A percentile compares a stretch with the other conserved stretches of the same genome.
Evolutionary conservation across 208 protist species (phyloP).

Genomic region (Wallacemonas sp.): DNA sequence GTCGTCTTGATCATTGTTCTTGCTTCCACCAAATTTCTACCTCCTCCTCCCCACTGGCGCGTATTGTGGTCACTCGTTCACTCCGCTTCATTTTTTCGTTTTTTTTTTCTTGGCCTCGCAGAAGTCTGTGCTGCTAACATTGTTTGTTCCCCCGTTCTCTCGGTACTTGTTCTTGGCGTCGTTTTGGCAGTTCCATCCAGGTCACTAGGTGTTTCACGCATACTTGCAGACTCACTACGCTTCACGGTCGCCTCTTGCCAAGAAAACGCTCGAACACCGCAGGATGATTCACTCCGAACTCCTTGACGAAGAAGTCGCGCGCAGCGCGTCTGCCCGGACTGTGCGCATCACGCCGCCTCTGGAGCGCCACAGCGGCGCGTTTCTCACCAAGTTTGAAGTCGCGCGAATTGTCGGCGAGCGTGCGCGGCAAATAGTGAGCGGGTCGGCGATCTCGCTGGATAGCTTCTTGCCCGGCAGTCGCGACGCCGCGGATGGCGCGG

Average conservation of each 20-base stretch:
- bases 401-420: slow-evolving; percentile 81
- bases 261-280: background rate
- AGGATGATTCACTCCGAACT: slow-evolving; percentile 71
- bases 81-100: slow-evolving; percentile 25
- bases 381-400: slow-evolving; percentile 88
- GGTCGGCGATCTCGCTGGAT: slow-evolving; percentile 31
- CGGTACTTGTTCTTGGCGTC: background rate
- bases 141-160: background rate
- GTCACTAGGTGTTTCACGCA: no score
- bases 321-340: slow-evolving; percentile 24
- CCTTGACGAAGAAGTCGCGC: slow-evolving; percentile 54
- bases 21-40: no score
- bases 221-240: no score
- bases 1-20: no score
- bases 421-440: slow-evolving; percentile 79
- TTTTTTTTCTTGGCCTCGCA: slow-evolving; percentile 18
- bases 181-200: no score
- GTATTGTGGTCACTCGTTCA: slow-evolving; percentile 15
- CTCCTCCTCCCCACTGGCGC: no score
- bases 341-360: slow-evolving; percentile 58
- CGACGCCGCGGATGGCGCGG: slow-evolving; percentile 52
- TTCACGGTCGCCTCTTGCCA: no score
- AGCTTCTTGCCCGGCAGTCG: slow-evolving; percentile 33
- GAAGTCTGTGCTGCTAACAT: no score
- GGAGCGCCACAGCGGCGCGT: slow-evolving; percentile 66